Evolutionary conservation across 345 rosid genomes (phyloP).

Genomic region (Litchi chinensis): DNA sequence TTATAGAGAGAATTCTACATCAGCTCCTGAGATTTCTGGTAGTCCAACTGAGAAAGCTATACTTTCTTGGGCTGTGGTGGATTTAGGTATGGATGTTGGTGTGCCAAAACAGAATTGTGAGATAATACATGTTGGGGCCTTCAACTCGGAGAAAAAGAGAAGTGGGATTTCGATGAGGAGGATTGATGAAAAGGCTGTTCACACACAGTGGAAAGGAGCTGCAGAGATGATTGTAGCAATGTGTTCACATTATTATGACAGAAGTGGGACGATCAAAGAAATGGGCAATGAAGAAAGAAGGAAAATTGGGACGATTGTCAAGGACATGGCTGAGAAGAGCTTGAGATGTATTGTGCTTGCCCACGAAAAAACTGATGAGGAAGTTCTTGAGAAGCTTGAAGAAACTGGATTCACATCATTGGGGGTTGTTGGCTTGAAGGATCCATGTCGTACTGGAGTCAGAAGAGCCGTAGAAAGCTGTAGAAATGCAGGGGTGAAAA

Average conservation of each 20-base stretch:
- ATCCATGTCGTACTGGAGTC: slow-evolving; percentile 50
- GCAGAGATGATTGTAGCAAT: slow-evolving; percentile 54
- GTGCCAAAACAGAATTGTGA: slow-evolving; percentile 24
- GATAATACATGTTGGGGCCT: slow-evolving; percentile 39
- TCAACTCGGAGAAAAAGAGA: slow-evolving; percentile 57
- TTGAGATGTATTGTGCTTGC: slow-evolving; percentile 58
- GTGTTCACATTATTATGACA: slow-evolving; percentile 36
- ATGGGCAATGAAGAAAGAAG: slow-evolving; percentile 29
- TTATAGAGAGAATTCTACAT: slow-evolving; percentile 17
- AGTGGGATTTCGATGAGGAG: slow-evolving; percentile 45
- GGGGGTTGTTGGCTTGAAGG: slow-evolving; percentile 45
- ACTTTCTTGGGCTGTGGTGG: slow-evolving; percentile 46
- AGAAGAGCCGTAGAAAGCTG: slow-evolving; percentile 38
- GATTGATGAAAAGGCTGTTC: slow-evolving; percentile 24
- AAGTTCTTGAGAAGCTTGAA: slow-evolving; percentile 19
- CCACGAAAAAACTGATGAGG: slow-evolving; percentile 6
- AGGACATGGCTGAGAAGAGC: slow-evolving; percentile 50
- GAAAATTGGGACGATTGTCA: slow-evolving; percentile 28
- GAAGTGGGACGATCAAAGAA: slow-evolving; percentile 19
- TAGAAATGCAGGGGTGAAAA: slow-evolving; percentile 34
- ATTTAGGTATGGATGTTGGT: slow-evolving; percentile 39
- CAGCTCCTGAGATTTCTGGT: slow-evolving; percentile 39
- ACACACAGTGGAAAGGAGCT: slow-evolving; percentile 59
- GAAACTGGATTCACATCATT: slow-evolving; percentile 34
- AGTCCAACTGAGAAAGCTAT: slow-evolving; percentile 60